Conservation (phyloP, 2,329 filamentous ascomycete genomes). For the Didymella arachidicola region DNA sequence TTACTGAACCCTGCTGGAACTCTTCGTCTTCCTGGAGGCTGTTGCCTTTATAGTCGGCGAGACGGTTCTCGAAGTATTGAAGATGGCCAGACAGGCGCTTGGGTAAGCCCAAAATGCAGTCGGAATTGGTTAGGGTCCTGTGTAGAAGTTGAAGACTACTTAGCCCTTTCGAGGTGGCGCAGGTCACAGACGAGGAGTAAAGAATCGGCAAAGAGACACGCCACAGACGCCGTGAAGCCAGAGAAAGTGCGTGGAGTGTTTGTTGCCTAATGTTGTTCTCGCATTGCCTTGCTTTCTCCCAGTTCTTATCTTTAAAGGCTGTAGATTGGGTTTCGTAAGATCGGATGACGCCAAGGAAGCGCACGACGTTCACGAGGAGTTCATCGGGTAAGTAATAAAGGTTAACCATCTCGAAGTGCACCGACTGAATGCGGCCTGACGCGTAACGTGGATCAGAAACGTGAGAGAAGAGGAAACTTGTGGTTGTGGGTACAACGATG, state of each 20-base stretch:
- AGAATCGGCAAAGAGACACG: slow-evolving; percentile 32
- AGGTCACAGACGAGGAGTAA: slow-evolving; percentile 35
- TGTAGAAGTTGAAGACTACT: slow-evolving; percentile 28
- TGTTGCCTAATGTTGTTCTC: slow-evolving; percentile 32
- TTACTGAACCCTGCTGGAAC: slow-evolving; percentile 8
- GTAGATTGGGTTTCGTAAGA: slow-evolving; percentile 34
- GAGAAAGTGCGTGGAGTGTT: slow-evolving; percentile 30
- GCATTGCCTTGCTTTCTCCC: slow-evolving; percentile 32
- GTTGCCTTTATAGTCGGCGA: slow-evolving; percentile 34
- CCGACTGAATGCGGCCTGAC: neutral
- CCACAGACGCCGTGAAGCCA: slow-evolving; percentile 29
- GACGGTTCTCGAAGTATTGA: slow-evolving; percentile 39
- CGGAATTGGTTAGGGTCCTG: slow-evolving; percentile 19
- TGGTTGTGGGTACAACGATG: neutral
- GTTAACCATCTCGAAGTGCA: neutral
- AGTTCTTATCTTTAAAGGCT: slow-evolving; percentile 26
- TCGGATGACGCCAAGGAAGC: slow-evolving; percentile 23
- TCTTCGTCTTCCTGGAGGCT: slow-evolving; percentile 23
- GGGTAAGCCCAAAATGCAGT: neutral
- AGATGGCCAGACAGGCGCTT: slow-evolving; percentile 20
- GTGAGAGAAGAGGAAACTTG: neutral
- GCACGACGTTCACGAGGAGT: slow-evolving; percentile 31
- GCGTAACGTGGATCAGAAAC: neutral
- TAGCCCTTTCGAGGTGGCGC: slow-evolving; percentile 26
- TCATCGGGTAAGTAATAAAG: slow-evolving; percentile 34